phyloP scores from a whole-genome alignment of 495 filamentous ascomycete species.

The Rhypophila decipiens region DNA sequence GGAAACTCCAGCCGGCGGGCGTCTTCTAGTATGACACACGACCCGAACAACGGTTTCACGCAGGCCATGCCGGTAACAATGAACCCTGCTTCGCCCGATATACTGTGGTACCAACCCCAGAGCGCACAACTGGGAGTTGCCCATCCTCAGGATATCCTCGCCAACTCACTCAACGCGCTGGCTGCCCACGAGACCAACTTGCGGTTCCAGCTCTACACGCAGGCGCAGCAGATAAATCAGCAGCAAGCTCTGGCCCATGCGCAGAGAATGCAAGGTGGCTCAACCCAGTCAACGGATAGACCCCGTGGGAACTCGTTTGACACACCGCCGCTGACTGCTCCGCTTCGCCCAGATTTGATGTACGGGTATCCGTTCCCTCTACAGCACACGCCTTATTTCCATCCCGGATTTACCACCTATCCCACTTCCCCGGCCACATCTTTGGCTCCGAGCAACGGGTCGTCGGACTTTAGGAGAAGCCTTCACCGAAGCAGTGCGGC shows the following conservation, averaged over 20 bases:
- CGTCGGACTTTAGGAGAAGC: constrained; percentile 42
- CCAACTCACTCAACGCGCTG: constrained; percentile 29
- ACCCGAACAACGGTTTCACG: constrained; percentile 20
- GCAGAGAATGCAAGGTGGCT: constrained; percentile 35
- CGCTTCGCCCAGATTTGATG: constrained; percentile 42
- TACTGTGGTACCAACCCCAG: constrained; percentile 35
- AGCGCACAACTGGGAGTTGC: constrained; percentile 26
- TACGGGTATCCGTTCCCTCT: constrained; percentile 25
- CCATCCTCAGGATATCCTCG: constrained; percentile 41
- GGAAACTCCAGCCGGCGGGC: constrained; percentile 35
- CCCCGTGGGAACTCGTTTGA: constrained; percentile 50
- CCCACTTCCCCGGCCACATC: constrained; percentile 42
- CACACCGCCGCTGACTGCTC: constrained; percentile 44
- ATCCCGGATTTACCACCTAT: constrained; percentile 34
- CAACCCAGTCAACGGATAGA: constrained; percentile 31
- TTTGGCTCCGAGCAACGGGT: constrained; percentile 24
- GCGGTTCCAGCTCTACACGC: constrained; percentile 41
- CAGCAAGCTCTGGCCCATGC: constrained; percentile 39
- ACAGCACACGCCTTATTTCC: constrained; percentile 21
- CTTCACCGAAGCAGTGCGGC: constrained; percentile 39
- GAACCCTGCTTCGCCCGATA: constrained; percentile 32
- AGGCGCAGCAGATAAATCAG: constrained; percentile 39
- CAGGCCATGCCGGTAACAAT: constrained; percentile 16
- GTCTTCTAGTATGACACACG: constrained; percentile 33
- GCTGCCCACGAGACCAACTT: constrained; percentile 28